These are phyloP conservation scores for Gossypium raimondii DNA, from an alignment of 345 rosid species.

Conservation along the genomic window DNA sequence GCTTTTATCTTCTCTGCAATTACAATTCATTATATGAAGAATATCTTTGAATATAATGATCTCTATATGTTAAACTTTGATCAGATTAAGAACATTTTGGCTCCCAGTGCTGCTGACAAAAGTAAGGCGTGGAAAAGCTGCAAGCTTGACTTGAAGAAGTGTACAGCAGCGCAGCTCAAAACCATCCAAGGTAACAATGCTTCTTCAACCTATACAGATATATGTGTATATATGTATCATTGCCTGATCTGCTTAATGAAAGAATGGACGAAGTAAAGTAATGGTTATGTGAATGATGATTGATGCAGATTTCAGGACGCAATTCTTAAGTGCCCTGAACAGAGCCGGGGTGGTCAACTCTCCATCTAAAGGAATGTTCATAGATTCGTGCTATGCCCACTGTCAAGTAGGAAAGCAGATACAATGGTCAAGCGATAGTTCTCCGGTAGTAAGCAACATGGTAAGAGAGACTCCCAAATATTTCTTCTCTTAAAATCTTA, in stretches of 20 bases:
- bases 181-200: slow-evolving; percentile 55
- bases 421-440: slow-evolving; percentile 57
- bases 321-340: slow-evolving; percentile 50
- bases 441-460: slow-evolving; percentile 53
- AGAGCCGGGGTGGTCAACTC: slow-evolving; percentile 33
- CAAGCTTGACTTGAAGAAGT: slow-evolving; percentile 57
- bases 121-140: slow-evolving; percentile 62
- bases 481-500: not conserved
- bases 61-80: not conserved
- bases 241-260: not conserved
- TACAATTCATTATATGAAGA: not conserved
- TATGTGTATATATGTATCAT: not conserved
- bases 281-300: not conserved
- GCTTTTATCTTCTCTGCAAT: not conserved
- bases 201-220: not conserved
- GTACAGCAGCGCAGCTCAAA: slow-evolving; percentile 54
- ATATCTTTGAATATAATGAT: not conserved
- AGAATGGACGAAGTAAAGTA: not conserved
- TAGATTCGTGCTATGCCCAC: slow-evolving; percentile 82
- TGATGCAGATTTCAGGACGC: slow-evolving; percentile 52
- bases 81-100: slow-evolving; percentile 77
- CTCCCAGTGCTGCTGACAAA: slow-evolving; percentile 69
- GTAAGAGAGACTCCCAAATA: slow-evolving; percentile 27
- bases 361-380: slow-evolving; percentile 58
- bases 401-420: slow-evolving; percentile 74